Evolutionary conservation across 2,329 filamentous ascomycete genomes (phyloP), one percentile per base, ranked within the genome.

Genomic region (Colletotrichum liriopes): DNA sequence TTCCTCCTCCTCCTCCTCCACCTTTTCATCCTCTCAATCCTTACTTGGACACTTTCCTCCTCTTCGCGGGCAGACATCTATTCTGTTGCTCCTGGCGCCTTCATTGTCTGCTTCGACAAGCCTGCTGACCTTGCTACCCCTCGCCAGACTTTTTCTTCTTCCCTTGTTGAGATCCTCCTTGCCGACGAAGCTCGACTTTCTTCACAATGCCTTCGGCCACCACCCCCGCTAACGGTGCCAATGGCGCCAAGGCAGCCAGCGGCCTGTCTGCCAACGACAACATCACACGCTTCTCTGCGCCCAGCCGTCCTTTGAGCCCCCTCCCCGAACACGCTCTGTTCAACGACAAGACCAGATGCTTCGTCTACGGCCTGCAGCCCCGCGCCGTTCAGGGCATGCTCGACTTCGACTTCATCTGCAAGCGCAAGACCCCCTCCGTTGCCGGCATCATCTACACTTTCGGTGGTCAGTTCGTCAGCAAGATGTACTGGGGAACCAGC

Each of bases 401-500:
- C 83, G 96, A 99, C 86, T 99, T 99, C 85, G 96, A 99, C 90
- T 99, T 98, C 91, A 99, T 99, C 88, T 99, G 96, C 95, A 98
- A 98, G 92, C 94, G 96, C 81, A 90, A 92, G 83, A 97, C 94
- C 73, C 96, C 96, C 76, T 99, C 96, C 71, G 96, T 99, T 72
- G 96, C 96, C 77, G 96, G 95, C 83, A 98, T 99, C 87, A 98
- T 99, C 90, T 99, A 99, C 90, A 98, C 96, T 79, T 99, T 99
- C 82, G 96, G 96, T 84, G 96, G 96, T 78, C 96, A 99, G 87
- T 99, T 99, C 92, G 96, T 99, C 83, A 98, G 95, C 92, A 99
- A 99, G 93, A 98, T 99, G 96, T 99, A 99, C 93, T 99, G 96
- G 96, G 96, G 96, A 82, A 99, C 96, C 82, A 98, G 95, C 88